These are phyloP conservation scores for Sporopachydermia quercuum DNA, from an alignment of 805 yeast species.

Conservation along the genomic window DNA sequence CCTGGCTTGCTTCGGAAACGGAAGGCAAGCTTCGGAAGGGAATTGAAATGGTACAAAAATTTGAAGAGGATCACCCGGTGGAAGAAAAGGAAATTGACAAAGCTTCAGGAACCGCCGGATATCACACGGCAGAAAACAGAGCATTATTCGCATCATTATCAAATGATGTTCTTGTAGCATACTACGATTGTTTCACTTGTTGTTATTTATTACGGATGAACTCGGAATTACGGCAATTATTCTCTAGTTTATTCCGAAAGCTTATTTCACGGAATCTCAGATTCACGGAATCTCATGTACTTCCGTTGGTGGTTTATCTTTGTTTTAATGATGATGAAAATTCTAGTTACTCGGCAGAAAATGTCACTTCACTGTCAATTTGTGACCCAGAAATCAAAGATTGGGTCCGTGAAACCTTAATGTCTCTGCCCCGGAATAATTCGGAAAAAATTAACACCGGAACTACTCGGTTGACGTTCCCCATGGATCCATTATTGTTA, in stretches of 20 bases:
- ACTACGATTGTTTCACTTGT: neutral
- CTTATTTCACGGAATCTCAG: neutral
- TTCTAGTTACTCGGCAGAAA: neutral
- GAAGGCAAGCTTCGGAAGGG: too few species aligned
- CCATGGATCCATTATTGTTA: neutral
- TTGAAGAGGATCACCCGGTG: neutral
- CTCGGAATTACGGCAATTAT: neutral
- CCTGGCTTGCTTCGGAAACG: neutral
- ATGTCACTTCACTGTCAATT: neutral
- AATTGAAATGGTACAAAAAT: too few species aligned
- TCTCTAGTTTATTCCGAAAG: neutral
- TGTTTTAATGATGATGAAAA: neutral
- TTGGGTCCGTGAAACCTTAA: neutral
- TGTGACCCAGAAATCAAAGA: neutral
- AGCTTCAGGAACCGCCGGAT: neutral
- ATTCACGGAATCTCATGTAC: neutral
- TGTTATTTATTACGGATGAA: neutral
- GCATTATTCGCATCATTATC: neutral
- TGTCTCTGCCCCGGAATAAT: neutral
- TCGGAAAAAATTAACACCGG: too few species aligned
- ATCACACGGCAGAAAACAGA: neutral
- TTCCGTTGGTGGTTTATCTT: neutral
- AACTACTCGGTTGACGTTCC: neutral
- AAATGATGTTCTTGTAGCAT: neutral
- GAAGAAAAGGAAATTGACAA: neutral